Percentiles rank a stretch among this genome's conserved stretches.
These are phyloP conservation scores for Leucosporidium creatinivorum DNA, from an alignment of 768 basidiomycete genomes.

Conservation along the genomic window DNA sequence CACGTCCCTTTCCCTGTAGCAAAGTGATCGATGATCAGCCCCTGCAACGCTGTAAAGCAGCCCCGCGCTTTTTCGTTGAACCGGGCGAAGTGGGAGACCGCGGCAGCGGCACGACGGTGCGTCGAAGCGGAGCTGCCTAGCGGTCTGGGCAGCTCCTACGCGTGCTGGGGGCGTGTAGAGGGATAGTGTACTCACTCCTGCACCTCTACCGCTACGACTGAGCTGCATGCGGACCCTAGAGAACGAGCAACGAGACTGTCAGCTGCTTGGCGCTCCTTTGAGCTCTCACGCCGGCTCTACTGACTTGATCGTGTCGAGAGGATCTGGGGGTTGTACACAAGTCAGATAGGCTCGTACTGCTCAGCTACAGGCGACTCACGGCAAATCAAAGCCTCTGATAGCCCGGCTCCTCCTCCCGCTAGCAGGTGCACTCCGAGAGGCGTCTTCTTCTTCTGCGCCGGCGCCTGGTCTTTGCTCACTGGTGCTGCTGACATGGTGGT, in stretches of 20 bases:
- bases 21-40: neutral
- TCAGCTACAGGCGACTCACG: slow-evolving; percentile 1
- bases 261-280: neutral
- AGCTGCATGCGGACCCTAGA: slow-evolving; percentile 78
- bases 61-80: neutral
- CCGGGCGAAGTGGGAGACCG: neutral
- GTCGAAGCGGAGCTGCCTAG: too few relatives aligned
- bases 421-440: slow-evolving; percentile 62
- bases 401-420: slow-evolving; percentile 89
- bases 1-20: slow-evolving; percentile 74
- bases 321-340: slow-evolving; percentile 1
- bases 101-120: neutral
- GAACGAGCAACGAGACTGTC: neutral
- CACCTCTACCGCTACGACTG: slow-evolving; percentile 61
- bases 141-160: too few relatives aligned
- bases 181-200: slow-evolving; percentile 58
- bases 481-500: neutral
- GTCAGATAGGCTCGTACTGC: neutral
- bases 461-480: neutral
- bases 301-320: slow-evolving; percentile 85
- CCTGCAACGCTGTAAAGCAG: too few relatives aligned
- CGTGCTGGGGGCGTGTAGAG: too few relatives aligned
- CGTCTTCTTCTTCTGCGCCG: slow-evolving; percentile 40
- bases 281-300: slow-evolving; percentile 44
- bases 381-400: slow-evolving; percentile 70